phyloP scores from a whole-genome alignment of 2,329 filamentous ascomycete species.

The Laburnicola sp. region DNA sequence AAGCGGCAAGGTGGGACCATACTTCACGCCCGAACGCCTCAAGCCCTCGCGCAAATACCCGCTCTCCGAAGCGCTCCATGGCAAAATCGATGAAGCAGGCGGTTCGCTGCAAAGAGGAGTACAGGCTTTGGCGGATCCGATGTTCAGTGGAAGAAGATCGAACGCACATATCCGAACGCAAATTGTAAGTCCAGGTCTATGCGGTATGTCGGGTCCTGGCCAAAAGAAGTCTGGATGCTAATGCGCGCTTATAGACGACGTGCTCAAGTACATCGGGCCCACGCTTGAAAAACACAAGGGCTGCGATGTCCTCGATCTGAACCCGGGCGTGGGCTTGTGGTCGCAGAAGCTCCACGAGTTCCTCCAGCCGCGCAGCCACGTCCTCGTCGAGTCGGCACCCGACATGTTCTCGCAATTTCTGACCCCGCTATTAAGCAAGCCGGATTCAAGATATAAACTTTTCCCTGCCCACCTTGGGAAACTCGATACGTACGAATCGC shows the following conservation, averaged over 20 bases:
- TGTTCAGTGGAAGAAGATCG: no score
- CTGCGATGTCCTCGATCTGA: conserved; percentile 85
- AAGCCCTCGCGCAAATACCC: no score
- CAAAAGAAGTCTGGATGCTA: not conserved
- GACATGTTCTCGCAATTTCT: conserved; percentile 65
- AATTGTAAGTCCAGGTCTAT: conserved; percentile 51
- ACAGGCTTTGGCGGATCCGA: no score
- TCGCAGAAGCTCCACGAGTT: conserved; percentile 74
- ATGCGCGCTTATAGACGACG: conserved; percentile 59
- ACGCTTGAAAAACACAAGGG: conserved; percentile 71
- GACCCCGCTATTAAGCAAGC: conserved; percentile 45
- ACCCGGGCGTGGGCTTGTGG: conserved; percentile 78
- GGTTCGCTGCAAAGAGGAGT: no score
- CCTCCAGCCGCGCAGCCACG: conserved; percentile 77
- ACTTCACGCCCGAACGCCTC: no score
- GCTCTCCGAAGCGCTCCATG: no score
- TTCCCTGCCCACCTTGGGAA: conserved; percentile 30
- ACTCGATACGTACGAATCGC: conserved; percentile 50
- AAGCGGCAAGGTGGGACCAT: no score
- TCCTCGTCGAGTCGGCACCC: conserved; percentile 75
- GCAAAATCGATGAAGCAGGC: no score
- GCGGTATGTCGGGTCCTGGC: conserved; percentile 44
- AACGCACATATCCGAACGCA: conserved; percentile 26
- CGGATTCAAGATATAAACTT: conserved; percentile 55
- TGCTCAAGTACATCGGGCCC: conserved; percentile 68